Evolutionary conservation across 2,329 filamentous ascomycete genomes (phyloP).

Genomic region (Hirsutella rhossiliensis): DNA sequence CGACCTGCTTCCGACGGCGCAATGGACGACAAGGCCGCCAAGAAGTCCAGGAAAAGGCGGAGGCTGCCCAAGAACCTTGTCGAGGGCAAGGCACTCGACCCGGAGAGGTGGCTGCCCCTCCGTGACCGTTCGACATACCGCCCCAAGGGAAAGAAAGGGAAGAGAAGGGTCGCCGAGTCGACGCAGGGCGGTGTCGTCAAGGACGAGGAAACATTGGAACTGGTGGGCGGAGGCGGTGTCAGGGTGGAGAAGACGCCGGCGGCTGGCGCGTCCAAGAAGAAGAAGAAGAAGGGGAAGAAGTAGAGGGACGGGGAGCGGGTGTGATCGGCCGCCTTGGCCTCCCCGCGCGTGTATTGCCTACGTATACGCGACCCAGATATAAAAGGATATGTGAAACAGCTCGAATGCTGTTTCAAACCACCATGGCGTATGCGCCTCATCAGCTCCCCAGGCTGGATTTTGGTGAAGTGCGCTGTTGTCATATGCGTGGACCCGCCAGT

Average conservation of each 20-base stretch:
- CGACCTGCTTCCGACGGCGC: conserved; percentile 25
- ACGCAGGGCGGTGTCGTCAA: conserved; percentile 78
- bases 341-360: not conserved
- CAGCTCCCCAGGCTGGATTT: too few relatives aligned
- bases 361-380: not conserved
- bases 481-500: too few relatives aligned
- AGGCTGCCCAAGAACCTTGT: conserved; percentile 65
- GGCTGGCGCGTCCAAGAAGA: conserved; percentile 32
- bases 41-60: conserved; percentile 42
- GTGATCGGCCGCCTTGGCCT: not conserved
- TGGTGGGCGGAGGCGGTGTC: conserved; percentile 52
- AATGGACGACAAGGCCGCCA: conserved; percentile 28
- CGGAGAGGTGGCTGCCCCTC: conserved; percentile 87
- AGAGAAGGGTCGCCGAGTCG: conserved; percentile 63
- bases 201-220: conserved; percentile 56
- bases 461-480: too few relatives aligned
- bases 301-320: conserved; percentile 12
- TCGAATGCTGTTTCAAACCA: too few relatives aligned
- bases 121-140: conserved; percentile 80
- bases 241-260: conserved; percentile 48
- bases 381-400: too few relatives aligned
- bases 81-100: conserved; percentile 67
- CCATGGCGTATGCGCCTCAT: too few relatives aligned
- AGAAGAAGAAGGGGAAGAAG: conserved; percentile 43
- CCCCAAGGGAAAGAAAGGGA: conserved; percentile 86